A percentile compares a stretch with the other conserved stretches of the same genome.
Evolutionary conservation across 176 grass and related monocot genomes (phyloP).

Genomic region (Phoenix roebelenii): DNA sequence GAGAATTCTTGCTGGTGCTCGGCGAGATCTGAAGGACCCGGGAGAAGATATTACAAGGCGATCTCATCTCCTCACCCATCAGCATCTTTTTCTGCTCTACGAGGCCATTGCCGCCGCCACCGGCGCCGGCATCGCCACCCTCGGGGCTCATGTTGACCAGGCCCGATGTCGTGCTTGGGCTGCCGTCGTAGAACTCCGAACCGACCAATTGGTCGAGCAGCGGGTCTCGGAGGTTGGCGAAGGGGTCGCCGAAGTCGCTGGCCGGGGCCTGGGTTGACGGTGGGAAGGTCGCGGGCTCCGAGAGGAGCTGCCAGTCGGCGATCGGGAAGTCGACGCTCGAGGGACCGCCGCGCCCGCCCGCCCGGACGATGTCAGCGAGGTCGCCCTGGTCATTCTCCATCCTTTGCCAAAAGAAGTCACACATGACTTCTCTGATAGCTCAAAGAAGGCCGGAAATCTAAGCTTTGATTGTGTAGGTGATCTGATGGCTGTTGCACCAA

Average conservation of each 20-base stretch:
- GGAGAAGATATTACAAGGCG: not conserved
- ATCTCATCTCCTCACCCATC: no score
- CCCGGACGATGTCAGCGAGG: slow-evolving; percentile 7
- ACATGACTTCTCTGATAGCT: slow-evolving; percentile 24
- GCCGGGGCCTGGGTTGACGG: slow-evolving; percentile 24
- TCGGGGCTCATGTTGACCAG: no score
- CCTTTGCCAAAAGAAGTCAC: slow-evolving; percentile 72
- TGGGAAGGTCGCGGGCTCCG: not conserved
- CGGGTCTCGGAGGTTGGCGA: slow-evolving; percentile 4
- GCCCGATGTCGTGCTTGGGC: no score
- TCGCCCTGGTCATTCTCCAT: slow-evolving; percentile 10
- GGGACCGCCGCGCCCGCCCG: not conserved
- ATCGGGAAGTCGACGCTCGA: not conserved
- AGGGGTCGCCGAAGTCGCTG: slow-evolving; percentile 22
- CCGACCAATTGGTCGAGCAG: slow-evolving; percentile 12
- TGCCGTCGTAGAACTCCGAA: slow-evolving; percentile 8
- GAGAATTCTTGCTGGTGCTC: not conserved
- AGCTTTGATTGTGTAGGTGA: no score
- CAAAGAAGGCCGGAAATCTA: no score
- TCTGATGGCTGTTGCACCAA: not conserved
- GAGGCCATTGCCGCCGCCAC: no score
- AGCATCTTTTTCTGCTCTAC: no score
- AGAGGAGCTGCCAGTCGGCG: not conserved
- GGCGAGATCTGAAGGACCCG: slow-evolving; percentile 18
- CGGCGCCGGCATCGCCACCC: no score